Evolutionary conservation across 331 rosid species (phyloP).

Genomic region (Dryas integrifolia): DNA sequence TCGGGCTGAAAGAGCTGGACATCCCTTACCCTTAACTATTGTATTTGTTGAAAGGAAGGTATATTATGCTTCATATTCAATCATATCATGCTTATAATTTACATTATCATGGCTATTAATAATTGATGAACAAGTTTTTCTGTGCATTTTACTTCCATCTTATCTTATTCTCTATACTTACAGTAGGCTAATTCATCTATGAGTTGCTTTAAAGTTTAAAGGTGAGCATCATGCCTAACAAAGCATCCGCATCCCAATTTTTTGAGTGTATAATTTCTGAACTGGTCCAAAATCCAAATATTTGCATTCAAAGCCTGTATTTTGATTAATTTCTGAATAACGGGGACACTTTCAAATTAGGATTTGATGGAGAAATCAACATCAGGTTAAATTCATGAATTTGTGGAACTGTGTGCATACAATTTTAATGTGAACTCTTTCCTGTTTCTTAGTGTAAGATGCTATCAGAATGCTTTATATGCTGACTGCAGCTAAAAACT

Average conservation of each 20-base stretch:
- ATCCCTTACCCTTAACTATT: conserved; percentile 66
- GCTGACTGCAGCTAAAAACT: not conserved
- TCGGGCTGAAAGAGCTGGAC: conserved; percentile 61
- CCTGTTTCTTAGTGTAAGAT: not conserved
- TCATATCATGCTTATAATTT: not conserved
- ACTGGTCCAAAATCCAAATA: not conserved
- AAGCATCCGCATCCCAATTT: not conserved
- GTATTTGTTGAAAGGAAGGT: conserved; percentile 94
- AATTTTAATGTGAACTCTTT: not conserved
- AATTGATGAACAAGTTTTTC: not conserved
- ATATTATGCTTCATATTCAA: conserved; percentile 3
- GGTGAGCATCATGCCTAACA: not conserved
- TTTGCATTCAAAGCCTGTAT: not conserved
- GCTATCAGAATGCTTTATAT: not conserved
- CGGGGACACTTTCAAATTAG: not conserved
- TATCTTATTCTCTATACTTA: not conserved
- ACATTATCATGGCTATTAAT: not conserved
- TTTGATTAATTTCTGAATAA: not conserved
- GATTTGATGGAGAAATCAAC: not conserved
- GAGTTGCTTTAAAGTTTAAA: conserved; percentile 9
- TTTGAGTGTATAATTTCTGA: not conserved
- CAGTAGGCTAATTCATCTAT: not conserved
- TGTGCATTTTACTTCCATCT: not conserved
- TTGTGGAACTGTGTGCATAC: not conserved
- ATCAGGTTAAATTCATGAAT: not conserved